Percentiles rank a stretch among this genome's conserved stretches.
phyloP scores from a whole-genome alignment of 129 eudicot species.

The Smallanthus sonchifolius region DNA sequence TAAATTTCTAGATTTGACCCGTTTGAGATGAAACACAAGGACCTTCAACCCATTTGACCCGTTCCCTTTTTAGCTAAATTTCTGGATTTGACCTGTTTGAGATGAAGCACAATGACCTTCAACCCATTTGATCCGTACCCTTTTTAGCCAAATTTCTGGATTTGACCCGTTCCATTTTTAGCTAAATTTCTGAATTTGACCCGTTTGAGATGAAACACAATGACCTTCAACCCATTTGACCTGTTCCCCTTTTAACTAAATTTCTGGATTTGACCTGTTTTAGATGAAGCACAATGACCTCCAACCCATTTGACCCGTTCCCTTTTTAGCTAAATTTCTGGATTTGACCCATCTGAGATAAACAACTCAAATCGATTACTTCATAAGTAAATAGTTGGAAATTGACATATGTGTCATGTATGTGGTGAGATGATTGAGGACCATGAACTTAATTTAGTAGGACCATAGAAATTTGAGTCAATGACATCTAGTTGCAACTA shows the following conservation, averaged over 20 bases:
- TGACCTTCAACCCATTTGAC: too few species aligned
- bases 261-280: too few species aligned
- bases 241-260: too few species aligned
- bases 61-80: too few species aligned
- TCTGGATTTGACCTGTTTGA: too few species aligned
- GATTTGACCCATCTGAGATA: neutral
- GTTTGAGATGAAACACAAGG: too few species aligned
- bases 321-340: neutral
- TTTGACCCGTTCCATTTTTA: too few species aligned
- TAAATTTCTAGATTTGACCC: too few species aligned
- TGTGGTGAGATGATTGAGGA: slow-evolving; percentile 8
- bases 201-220: too few species aligned
- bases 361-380: neutral
- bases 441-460: slow-evolving; percentile 6
- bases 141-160: neutral
- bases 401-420: neutral
- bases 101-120: neutral
- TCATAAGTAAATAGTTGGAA: neutral
- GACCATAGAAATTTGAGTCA: neutral
- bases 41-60: too few species aligned
- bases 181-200: neutral
- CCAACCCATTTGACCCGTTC: neutral
- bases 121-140: neutral
- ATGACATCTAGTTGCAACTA: neutral
- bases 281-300: neutral